phyloP scores from a whole-genome alignment of 805 yeast genomes.

The Candida methanosorbosa region DNA sequence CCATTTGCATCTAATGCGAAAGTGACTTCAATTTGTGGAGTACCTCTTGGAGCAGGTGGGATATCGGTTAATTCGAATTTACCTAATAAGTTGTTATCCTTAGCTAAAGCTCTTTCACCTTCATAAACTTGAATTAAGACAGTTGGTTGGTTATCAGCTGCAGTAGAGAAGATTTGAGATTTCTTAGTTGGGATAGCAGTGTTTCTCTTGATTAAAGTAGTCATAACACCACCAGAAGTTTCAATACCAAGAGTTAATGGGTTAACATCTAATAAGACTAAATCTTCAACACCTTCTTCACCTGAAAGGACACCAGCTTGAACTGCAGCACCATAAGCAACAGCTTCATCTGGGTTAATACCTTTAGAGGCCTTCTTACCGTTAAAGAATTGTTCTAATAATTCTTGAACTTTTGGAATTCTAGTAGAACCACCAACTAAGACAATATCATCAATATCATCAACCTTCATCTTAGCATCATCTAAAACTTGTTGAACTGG shows the following conservation, averaged over 20 bases:
- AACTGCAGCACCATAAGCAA: conserved; percentile 98
- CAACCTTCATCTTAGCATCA: conserved; percentile 83
- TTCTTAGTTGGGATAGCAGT: conserved; percentile 94
- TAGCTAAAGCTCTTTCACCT: conserved; percentile 94
- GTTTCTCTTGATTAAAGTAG: conserved; percentile 89
- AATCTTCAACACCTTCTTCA: conserved; percentile 87
- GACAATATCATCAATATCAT: conserved; percentile 89
- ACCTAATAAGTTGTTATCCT: conserved; percentile 86
- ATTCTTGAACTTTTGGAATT: conserved; percentile 96
- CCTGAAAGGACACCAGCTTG: conserved; percentile 98
- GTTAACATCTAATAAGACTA: conserved; percentile 85
- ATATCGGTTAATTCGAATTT: conserved; percentile 80
- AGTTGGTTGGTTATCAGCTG: conserved; percentile 94
- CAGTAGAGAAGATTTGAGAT: conserved; percentile 92
- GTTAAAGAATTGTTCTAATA: conserved; percentile 81
- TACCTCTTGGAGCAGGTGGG: conserved; percentile 90
- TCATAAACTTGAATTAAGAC: conserved; percentile 90
- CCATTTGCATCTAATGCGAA: conserved; percentile 84
- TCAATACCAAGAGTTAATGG: conserved; percentile 94
- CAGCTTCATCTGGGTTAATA: conserved; percentile 99
- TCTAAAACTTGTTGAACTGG: conserved; percentile 94
- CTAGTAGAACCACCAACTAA: conserved; percentile 99
- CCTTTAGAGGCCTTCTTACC: conserved; percentile 97
- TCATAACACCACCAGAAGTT: conserved; percentile 97
- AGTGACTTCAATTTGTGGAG: conserved; percentile 86